Evolutionary conservation across 1,284 basidiomycete genomes (phyloP).

Genomic region (Boletus sp.): DNA sequence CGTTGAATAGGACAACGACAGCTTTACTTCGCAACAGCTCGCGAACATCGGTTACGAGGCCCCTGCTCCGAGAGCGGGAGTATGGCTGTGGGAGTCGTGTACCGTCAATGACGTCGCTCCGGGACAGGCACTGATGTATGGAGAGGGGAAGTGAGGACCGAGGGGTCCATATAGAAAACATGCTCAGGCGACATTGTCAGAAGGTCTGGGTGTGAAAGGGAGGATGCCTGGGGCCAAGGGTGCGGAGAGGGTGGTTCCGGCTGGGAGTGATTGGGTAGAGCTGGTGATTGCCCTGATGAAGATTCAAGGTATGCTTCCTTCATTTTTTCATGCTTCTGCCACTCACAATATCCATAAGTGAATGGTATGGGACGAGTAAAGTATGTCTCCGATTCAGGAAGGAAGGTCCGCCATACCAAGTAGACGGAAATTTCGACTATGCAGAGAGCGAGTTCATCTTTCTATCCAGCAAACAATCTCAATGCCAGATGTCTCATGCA

Average conservation of each 20-base stretch:
- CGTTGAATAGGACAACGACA: no score
- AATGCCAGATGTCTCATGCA: not conserved
- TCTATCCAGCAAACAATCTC: not conserved
- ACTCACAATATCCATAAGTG: not conserved
- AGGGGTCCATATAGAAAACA: constrained; percentile 51
- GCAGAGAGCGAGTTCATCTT: constrained; percentile 48
- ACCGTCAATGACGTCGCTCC: constrained; percentile 28
- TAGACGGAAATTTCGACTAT: constrained; percentile 75
- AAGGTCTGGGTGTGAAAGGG: constrained; percentile 65
- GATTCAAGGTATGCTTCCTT: constrained; percentile 52
- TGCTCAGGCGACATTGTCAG: constrained; percentile 40
- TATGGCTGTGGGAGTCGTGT: no score
- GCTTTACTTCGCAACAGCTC: constrained; percentile 28
- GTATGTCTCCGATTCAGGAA: no score
- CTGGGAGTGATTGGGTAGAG: constrained; percentile 60
- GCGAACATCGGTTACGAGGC: constrained; percentile 39
- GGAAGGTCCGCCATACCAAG: constrained; percentile 55
- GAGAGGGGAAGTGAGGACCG: constrained; percentile 34
- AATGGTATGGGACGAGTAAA: no score
- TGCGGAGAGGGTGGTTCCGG: constrained; percentile 53
- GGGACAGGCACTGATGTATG: constrained; percentile 26
- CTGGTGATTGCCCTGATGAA: constrained; percentile 64
- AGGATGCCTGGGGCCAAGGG: constrained; percentile 58
- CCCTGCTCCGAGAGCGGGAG: not conserved
- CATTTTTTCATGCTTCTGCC: not conserved